Conservation (phyloP, 1,284 basidiomycete genomes). For the Tylopilus sp. region DNA sequence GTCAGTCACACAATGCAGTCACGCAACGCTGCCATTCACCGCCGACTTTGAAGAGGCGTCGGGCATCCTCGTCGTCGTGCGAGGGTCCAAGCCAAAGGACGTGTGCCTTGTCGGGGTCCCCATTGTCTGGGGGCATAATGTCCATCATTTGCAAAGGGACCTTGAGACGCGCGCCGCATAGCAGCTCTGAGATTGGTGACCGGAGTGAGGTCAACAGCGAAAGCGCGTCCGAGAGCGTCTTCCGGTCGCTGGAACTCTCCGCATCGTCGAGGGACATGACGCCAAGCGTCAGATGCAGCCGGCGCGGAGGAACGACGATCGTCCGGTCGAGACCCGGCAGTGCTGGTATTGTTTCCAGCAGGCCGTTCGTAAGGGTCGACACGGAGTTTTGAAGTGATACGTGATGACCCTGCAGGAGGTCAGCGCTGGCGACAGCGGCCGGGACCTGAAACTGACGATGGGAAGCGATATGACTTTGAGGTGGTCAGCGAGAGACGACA, state of each 20-base stretch:
- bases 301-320: conserved; percentile 58
- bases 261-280: conserved; percentile 55
- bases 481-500: neutral
- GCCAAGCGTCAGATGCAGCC: conserved; percentile 69
- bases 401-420: conserved; percentile 50
- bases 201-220: conserved; percentile 48
- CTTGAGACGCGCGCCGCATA: conserved; percentile 31
- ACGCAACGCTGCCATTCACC: conserved; percentile 36
- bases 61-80: conserved; percentile 24
- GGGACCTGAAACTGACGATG: conserved; percentile 35
- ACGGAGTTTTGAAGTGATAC: conserved; percentile 42
- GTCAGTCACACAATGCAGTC: conserved; percentile 40
- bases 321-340: conserved; percentile 58
- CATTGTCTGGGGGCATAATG: conserved; percentile 48
- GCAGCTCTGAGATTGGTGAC: conserved; percentile 41
- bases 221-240: conserved; percentile 48
- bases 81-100: conserved; percentile 58
- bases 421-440: conserved; percentile 1
- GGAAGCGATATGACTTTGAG: conserved; percentile 45
- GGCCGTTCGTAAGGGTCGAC: conserved; percentile 45
- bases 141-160: conserved; percentile 52
- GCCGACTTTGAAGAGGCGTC: conserved; percentile 39
- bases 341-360: conserved; percentile 37
- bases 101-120: conserved; percentile 46
- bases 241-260: conserved; percentile 6